A percentile compares a stretch with the other conserved stretches of the same genome.
These are phyloP conservation scores for Corynespora cassiicola DNA, from an alignment of 2,329 filamentous ascomycete species.

Conservation along the genomic window DNA sequence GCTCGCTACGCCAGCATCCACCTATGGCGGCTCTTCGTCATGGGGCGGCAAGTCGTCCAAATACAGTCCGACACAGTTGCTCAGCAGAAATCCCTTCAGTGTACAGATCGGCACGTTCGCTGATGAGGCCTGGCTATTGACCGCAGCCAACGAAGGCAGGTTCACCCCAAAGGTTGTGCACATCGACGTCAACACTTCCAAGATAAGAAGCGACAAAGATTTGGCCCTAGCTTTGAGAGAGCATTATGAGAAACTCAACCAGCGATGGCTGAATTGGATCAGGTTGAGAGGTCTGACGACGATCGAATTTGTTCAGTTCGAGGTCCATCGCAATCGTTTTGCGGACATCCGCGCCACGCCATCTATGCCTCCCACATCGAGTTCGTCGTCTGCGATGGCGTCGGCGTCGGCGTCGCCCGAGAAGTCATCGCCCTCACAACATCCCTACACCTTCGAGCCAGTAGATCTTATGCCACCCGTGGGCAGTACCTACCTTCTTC, in stretches of 20 bases:
- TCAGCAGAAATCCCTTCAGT: slow-evolving; percentile 30
- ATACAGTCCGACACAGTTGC: slow-evolving; percentile 30
- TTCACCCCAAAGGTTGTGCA: slow-evolving; percentile 46
- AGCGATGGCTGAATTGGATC: slow-evolving; percentile 37
- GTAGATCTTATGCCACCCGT: slow-evolving; percentile 47
- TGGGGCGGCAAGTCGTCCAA: slow-evolving; percentile 26
- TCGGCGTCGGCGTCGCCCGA: slow-evolving; percentile 6
- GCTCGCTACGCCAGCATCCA: slow-evolving; percentile 33
- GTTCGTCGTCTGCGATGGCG: slow-evolving; percentile 21
- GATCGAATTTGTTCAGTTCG: slow-evolving; percentile 48
- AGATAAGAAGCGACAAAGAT: slow-evolving; percentile 43
- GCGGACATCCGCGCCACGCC: slow-evolving; percentile 47
- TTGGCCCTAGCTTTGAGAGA: slow-evolving; percentile 40
- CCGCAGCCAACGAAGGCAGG: slow-evolving; percentile 46
- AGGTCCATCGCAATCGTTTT: slow-evolving; percentile 49
- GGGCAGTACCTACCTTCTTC: slow-evolving; percentile 45
- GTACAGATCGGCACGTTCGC: slow-evolving; percentile 24
- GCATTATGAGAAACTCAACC: slow-evolving; percentile 43
- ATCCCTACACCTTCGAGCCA: slow-evolving; percentile 46
- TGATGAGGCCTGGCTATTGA: slow-evolving; percentile 44
- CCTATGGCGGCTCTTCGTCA: slow-evolving; percentile 27
- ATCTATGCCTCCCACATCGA: slow-evolving; percentile 39
- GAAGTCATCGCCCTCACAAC: slow-evolving; percentile 26
- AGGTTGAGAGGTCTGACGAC: slow-evolving; percentile 43
- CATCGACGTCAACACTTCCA: slow-evolving; percentile 40